These are phyloP conservation scores for Lachnellula hyalina DNA, from an alignment of 2,329 filamentous ascomycete genomes.

Conservation along the genomic window DNA sequence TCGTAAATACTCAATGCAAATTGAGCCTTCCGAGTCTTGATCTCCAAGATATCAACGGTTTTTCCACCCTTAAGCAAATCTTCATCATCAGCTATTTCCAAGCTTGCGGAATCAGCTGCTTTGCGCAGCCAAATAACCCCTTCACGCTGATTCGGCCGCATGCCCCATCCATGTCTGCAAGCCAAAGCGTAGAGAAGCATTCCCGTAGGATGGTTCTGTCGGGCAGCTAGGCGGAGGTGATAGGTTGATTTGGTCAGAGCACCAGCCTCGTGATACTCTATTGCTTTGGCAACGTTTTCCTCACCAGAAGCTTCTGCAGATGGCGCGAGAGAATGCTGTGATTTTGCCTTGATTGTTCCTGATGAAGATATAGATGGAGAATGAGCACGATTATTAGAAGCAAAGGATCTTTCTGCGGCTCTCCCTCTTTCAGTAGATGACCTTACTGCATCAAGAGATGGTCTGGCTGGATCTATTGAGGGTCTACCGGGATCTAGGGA, in stretches of 20 bases:
- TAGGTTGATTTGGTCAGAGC: slow-evolving; percentile 92
- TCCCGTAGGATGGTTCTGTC: slow-evolving; percentile 78
- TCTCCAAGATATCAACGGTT: slow-evolving; percentile 59
- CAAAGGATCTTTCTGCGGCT: slow-evolving; percentile 43
- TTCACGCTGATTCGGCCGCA: slow-evolving; percentile 85
- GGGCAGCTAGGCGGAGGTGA: slow-evolving; percentile 83
- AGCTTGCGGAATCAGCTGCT: slow-evolving; percentile 76
- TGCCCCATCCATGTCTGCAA: slow-evolving; percentile 95
- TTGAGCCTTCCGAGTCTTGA: slow-evolving; percentile 81
- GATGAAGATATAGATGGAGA: slow-evolving; percentile 19
- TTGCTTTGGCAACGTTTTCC: slow-evolving; percentile 84
- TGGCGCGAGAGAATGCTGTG: slow-evolving; percentile 47
- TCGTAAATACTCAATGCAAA: slow-evolving; percentile 96
- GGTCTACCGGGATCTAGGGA: slow-evolving; percentile 42
- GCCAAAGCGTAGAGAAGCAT: slow-evolving; percentile 96
- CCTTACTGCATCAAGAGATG: slow-evolving; percentile 41
- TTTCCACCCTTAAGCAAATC: slow-evolving; percentile 59
- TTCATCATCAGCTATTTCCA: slow-evolving; percentile 81
- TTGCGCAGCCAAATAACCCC: slow-evolving; percentile 89
- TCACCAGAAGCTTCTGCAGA: slow-evolving; percentile 71
- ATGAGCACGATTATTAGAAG: slow-evolving; percentile 38
- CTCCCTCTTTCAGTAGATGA: slow-evolving; percentile 48
- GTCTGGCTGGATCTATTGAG: slow-evolving; percentile 45
- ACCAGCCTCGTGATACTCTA: slow-evolving; percentile 83
- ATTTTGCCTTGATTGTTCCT: slow-evolving; percentile 35